Percentiles rank a stretch among this genome's conserved stretches.
Evolutionary conservation across 129 eudicot genomes (phyloP).

Genomic region (Heracleum sosnowskyi): DNA sequence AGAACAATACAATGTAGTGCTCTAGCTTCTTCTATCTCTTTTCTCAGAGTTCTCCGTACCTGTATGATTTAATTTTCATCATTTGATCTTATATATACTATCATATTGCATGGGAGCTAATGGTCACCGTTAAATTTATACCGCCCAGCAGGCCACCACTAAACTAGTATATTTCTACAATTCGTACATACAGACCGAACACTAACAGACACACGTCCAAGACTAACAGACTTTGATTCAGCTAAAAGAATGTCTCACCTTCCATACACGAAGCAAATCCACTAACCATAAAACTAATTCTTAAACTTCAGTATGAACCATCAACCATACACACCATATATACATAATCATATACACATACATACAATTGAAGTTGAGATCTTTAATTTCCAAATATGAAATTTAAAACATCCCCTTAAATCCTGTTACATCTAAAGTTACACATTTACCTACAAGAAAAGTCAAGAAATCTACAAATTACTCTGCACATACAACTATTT

Average conservation of each 20-base stretch:
- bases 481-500: not conserved
- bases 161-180: not conserved
- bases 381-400: not conserved
- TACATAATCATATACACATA: not conserved
- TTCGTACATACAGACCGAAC: not conserved
- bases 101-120: no score
- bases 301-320: not conserved
- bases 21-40: no score
- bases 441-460: not conserved
- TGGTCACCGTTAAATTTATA: not conserved
- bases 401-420: not conserved
- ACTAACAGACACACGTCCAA: not conserved
- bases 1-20: not conserved
- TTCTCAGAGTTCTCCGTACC: not conserved
- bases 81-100: no score
- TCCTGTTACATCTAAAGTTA: not conserved
- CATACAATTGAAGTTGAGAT: not conserved
- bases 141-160: not conserved
- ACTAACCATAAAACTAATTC: not conserved
- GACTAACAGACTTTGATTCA: not conserved
- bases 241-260: not conserved
- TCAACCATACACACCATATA: not conserved
- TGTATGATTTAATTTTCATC: not conserved
- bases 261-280: not conserved
- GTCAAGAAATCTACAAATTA: not conserved